Evolutionary conservation across 768 basidiomycete species (phyloP), one percentile per base, ranked within the genome.

Genomic region (Tricholomella constricta): DNA sequence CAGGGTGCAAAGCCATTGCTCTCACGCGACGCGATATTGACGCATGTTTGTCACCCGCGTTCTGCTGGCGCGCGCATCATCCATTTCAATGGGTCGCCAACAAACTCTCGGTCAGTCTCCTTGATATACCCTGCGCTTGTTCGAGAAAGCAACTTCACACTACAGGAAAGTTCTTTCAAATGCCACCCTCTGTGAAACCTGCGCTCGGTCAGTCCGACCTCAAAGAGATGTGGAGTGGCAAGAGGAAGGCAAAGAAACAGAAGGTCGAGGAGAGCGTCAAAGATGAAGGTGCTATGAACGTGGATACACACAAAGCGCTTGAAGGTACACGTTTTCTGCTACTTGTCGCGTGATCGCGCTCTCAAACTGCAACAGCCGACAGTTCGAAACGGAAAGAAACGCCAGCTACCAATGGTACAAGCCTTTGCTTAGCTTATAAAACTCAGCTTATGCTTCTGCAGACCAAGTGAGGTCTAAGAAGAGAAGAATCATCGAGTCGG

Each of bases 141-240:
- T n/a, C 15, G 15, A 14, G n/a, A 19, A n/a, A 7, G 25, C 26
- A 43, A 43, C 8, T 26, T 17, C 3, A 2, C 1, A 9, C n/a
- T 27, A 25, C 42, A 92, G 89, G 84, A 32, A 89, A 82, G 63
- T 92, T 91, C 75, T 83, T 91, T 50, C 74, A 78, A 52, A 88
- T 91, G 87, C 88, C 91, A 0, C 78, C 78, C 57, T 77, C 78
- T 25, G 58, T 64, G n/a, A 91, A 89, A 69, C 65, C 81, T 25
- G 86, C 87, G 0, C 83, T 86, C 6, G 89, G 90, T 52, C 91
- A 94, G 66, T 76, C 89, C n/a, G 91, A 75, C 62, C 79, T 94
- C 34, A 77, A 81, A 51, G 88, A 91, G 49, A 77, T 90, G 74
- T 93, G 89, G 88, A 77, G 74, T 49, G 55, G 53, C 43, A 65